phyloP scores from a whole-genome alignment of 495 filamentous ascomycete species.

The Lepidopterella palustris region DNA sequence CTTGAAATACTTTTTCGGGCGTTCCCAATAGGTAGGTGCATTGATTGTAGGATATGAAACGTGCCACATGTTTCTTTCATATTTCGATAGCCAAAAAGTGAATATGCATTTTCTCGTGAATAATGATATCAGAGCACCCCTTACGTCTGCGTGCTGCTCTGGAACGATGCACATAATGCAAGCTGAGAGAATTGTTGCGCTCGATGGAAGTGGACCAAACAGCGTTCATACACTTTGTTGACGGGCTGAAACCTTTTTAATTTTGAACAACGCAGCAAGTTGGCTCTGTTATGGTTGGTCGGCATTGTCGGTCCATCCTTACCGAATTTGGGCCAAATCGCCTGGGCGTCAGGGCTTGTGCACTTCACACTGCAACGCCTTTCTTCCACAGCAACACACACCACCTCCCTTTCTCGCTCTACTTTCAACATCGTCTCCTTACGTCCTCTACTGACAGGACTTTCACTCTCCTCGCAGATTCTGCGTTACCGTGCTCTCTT shows the following conservation, averaged over 20 bases:
- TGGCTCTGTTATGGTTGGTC: neutral
- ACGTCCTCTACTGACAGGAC: neutral
- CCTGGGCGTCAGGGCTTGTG: neutral
- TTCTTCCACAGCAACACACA: neutral
- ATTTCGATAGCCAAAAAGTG: no score
- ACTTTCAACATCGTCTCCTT: neutral
- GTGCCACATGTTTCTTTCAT: no score
- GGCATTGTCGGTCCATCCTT: neutral
- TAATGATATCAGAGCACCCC: no score
- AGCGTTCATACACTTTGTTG: neutral
- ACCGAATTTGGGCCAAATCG: neutral
- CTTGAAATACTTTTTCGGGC: no score
- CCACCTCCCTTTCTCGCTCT: neutral
- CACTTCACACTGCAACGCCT: neutral
- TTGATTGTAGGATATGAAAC: no score
- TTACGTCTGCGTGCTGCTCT: no score
- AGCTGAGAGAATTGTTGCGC: no score
- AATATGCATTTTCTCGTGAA: no score
- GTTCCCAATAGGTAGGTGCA: no score
- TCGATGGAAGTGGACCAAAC: no score
- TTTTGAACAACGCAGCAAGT: neutral
- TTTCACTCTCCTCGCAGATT: constrained; percentile 3
- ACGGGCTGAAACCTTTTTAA: neutral
- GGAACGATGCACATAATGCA: no score
- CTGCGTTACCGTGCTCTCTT: constrained; percentile 8